Conservation (phyloP, 2,329 filamentous ascomycete species). For the Nothophaeocryptopus gaeumannii region DNA sequence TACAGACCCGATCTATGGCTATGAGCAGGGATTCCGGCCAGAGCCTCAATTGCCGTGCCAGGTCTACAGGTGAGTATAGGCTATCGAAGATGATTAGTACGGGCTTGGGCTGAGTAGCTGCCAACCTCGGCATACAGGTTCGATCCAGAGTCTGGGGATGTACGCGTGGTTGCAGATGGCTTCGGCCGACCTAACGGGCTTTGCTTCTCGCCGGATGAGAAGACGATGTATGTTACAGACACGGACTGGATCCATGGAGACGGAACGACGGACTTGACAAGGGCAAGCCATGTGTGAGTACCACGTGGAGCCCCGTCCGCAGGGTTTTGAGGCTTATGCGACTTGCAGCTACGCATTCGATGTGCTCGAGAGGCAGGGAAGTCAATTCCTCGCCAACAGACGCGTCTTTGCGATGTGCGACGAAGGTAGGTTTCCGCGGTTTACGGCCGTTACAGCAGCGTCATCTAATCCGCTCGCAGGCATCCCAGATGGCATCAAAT, state of each 20-base stretch:
- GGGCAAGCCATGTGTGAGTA: slow-evolving; percentile 50
- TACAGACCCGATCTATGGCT: slow-evolving; percentile 61
- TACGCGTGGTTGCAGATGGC: slow-evolving; percentile 57
- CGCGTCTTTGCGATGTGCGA: slow-evolving; percentile 31
- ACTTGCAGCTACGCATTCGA: slow-evolving; percentile 30
- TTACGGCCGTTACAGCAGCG: background rate
- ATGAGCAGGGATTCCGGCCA: slow-evolving; percentile 57
- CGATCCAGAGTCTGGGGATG: slow-evolving; percentile 49
- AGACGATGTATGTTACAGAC: slow-evolving; percentile 56
- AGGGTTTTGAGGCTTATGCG: background rate
- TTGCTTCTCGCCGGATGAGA: slow-evolving; percentile 55
- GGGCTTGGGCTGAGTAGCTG: too few relatives aligned
- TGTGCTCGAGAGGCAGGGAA: slow-evolving; percentile 27
- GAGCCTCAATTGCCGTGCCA: slow-evolving; percentile 55
- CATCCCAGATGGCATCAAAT: slow-evolving; percentile 59
- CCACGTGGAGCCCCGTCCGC: slow-evolving; percentile 3
- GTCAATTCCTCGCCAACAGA: slow-evolving; percentile 27
- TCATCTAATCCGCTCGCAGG: slow-evolving; percentile 32
- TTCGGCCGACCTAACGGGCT: slow-evolving; percentile 58
- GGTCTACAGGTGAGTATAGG: slow-evolving; percentile 34
- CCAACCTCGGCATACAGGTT: slow-evolving; percentile 37
- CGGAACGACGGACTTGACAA: slow-evolving; percentile 44
- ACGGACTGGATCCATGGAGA: slow-evolving; percentile 49
- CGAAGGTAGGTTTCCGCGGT: slow-evolving; percentile 14
- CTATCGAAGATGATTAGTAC: too few relatives aligned